A percentile compares a stretch with the other conserved stretches of the same genome.
Evolutionary conservation across 2,329 filamentous ascomycete species (phyloP).

Genomic region (Aspergillus niger): DNA sequence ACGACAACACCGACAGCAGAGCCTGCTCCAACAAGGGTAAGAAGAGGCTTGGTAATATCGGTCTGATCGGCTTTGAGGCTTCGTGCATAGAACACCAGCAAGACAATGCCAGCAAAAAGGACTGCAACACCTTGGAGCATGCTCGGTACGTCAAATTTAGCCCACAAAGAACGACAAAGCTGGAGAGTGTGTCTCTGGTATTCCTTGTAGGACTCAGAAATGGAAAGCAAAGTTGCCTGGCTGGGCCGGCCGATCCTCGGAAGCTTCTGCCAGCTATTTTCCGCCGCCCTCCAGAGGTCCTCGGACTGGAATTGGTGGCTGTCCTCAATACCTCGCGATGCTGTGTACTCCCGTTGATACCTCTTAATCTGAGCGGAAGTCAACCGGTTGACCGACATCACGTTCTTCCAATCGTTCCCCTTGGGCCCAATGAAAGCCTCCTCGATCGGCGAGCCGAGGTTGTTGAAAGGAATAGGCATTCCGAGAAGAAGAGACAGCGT

Average conservation of each 20-base stretch:
- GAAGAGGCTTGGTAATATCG: conserved; percentile 55
- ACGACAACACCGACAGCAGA: conserved; percentile 45
- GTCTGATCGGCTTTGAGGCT: conserved; percentile 56
- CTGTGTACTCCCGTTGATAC: conserved; percentile 83
- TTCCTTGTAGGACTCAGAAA: conserved; percentile 62
- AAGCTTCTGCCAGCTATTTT: conserved; percentile 54
- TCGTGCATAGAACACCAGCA: conserved; percentile 73
- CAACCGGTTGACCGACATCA: conserved; percentile 75
- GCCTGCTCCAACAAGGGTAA: conserved; percentile 55
- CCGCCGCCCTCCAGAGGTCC: conserved; percentile 62
- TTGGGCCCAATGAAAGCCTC: conserved; percentile 79
- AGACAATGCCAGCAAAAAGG: conserved; percentile 66
- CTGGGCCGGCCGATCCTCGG: conserved; percentile 44
- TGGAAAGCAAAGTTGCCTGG: conserved; percentile 41
- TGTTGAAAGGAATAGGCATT: conserved; percentile 94
- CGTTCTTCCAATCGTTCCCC: conserved; percentile 71
- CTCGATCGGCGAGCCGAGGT: conserved; percentile 86
- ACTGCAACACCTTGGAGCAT: conserved; percentile 80
- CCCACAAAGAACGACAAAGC: conserved; percentile 84
- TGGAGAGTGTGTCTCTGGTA: conserved; percentile 79
- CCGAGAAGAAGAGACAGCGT: conserved; percentile 86
- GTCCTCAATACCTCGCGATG: conserved; percentile 68
- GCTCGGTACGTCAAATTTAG: conserved; percentile 81
- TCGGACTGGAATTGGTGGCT: conserved; percentile 58
- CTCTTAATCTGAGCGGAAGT: conserved; percentile 82